These are phyloP conservation scores for Atractiella rhizophila DNA, from an alignment of 768 basidiomycete genomes.

Conservation along the genomic window DNA sequence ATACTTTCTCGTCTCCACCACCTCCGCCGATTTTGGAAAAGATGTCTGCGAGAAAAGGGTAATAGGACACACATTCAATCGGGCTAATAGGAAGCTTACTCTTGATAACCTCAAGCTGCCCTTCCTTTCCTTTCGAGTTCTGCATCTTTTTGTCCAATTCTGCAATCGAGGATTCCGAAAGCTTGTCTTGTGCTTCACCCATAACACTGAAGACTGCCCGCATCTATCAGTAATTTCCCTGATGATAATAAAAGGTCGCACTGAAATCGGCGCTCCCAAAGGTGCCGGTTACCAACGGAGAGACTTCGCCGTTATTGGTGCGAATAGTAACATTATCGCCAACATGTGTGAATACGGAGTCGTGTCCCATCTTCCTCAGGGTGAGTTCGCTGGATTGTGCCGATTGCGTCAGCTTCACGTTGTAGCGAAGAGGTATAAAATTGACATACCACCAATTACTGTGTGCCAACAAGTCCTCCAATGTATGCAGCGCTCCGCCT, in stretches of 20 bases:
- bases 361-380: conserved; percentile 46
- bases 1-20: no score
- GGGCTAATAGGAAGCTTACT: no score
- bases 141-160: conserved; percentile 59
- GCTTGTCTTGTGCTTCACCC: conserved; percentile 30
- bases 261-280: conserved; percentile 2
- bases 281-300: conserved; percentile 48
- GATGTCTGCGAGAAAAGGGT: no score
- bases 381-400: conserved; percentile 57
- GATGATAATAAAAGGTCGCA: no score
- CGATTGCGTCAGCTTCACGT: no score
- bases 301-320: conserved; percentile 49
- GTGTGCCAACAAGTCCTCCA: conserved; percentile 67
- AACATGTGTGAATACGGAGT: conserved; percentile 59
- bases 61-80: no score
- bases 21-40: no score
- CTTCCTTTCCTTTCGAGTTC: no score
- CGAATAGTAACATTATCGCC: conserved; percentile 51
- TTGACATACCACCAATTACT: no score
- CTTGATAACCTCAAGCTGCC: no score
- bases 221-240: no score
- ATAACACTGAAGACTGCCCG: conserved; percentile 3
- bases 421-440: no score
- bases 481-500: conserved; percentile 27
- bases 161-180: conserved; percentile 47